These are phyloP conservation scores for Peronosclerospora sorghi DNA, from an alignment of 352 stramenopile genomes.

Conservation along the genomic window DNA sequence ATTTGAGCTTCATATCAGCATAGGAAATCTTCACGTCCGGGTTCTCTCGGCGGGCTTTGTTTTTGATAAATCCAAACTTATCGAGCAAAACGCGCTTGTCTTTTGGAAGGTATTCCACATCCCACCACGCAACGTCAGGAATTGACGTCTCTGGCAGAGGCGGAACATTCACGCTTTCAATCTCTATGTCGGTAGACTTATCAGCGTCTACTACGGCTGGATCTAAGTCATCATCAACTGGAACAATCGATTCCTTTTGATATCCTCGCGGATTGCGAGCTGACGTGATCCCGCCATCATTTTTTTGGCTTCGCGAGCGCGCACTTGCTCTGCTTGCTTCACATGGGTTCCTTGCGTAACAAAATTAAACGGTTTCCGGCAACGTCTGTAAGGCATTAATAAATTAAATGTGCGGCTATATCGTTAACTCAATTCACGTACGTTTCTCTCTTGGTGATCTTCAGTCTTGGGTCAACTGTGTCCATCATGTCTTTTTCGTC, in stretches of 20 bases:
- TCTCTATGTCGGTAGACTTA: constrained; percentile 23
- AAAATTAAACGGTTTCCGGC: constrained; percentile 74
- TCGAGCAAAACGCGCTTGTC: constrained; percentile 59
- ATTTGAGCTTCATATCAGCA: constrained; percentile 73
- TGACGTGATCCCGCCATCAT: constrained; percentile 81
- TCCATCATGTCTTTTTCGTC: constrained; percentile 68
- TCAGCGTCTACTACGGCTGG: constrained; percentile 9
- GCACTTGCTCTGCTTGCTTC: constrained; percentile 73
- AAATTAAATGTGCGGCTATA: constrained; percentile 9
- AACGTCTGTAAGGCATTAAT: constrained; percentile 30
- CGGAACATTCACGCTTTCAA: constrained; percentile 55
- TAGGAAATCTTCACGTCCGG: constrained; percentile 38
- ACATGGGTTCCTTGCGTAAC: constrained; percentile 77
- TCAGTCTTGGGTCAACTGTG: constrained; percentile 59
- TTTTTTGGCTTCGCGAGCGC: constrained; percentile 75
- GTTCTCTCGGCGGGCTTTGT: constrained; percentile 41
- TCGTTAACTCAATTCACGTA: constrained; percentile 22
- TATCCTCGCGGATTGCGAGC: constrained; percentile 73
- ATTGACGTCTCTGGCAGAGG: constrained; percentile 31
- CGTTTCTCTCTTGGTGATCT: constrained; percentile 68
- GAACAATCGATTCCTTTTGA: constrained; percentile 66
- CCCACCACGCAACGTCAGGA: constrained; percentile 94
- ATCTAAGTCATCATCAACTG: constrained; percentile 40
- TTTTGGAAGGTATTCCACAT: constrained; percentile 86
- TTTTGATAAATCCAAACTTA: constrained; percentile 72